Base-by-base conservation (phyloP, 352 stramenopile species). In the Globisporangium cylindrosporum region DNA sequence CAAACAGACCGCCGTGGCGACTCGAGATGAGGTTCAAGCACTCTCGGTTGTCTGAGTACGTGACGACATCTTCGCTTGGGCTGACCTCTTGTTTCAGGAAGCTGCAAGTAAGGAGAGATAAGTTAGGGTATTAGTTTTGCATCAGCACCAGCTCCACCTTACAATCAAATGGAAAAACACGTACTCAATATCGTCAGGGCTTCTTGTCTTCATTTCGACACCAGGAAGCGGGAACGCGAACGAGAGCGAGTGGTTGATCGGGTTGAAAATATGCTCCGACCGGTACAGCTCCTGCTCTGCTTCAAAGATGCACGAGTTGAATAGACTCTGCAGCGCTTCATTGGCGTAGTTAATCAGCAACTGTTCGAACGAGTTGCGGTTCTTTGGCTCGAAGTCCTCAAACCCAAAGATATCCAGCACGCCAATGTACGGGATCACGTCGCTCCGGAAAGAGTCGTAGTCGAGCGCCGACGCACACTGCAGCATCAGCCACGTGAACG, bases 341-440 rank as follows among this genome's bases (percentile, higher is more conserved):
- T 98, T 98, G 32, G 89, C 88, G 76, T 96, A 98, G 77, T 98
- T 98, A 78, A 98, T 98, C 24, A 94, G 79, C 36, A 98, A 61
- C 69, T 98, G 92, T 73, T 98, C 92, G 59, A 97, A 97, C 54
- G 82, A 94, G 76, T 98, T 98, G 62, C 79, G 84, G 68, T 93
- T 93, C 72, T 89, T 98, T 6, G 84, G 78, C 65, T 94, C 78
- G 53, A 98, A 95, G 59, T 91, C 89, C 68, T 97, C 91, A 70
- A 97, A 97, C 18, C 92, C 92, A 67, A 98, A 98, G 57, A 98
- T 98, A 76, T 98, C 92, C 24, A 98, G 78, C 29, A 98, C 88
- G 18, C 89, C 90, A 66, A 97, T 96, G 82, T 97, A 91, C 38
- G 90, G 86, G 34, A 93, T 77, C 51, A 93, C 86, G 60, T 93